Evolutionary conservation across 1,284 basidiomycete species (phyloP).

Genomic region (Leccinum huronense): DNA sequence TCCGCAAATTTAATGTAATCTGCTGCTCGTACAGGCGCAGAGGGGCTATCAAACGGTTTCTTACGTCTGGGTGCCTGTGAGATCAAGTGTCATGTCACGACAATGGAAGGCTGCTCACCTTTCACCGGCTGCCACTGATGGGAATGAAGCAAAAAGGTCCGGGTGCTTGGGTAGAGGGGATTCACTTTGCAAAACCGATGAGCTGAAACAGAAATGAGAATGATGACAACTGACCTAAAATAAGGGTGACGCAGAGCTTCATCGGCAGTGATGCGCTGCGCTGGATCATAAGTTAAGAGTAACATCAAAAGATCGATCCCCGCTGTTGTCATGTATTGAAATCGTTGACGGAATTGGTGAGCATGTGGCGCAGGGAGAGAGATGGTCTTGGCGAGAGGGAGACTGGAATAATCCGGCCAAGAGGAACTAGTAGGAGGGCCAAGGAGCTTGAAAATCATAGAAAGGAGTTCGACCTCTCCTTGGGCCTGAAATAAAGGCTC

Average conservation of each 20-base stretch:
- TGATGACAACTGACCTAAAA: conserved; percentile 65
- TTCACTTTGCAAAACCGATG: conserved; percentile 56
- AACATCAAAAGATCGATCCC: conserved; percentile 85
- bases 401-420: conserved; percentile 82
- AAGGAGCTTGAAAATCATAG: conserved; percentile 90
- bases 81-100: conserved; percentile 5
- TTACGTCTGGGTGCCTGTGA: conserved; percentile 50
- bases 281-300: conserved; percentile 88
- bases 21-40: conserved; percentile 66
- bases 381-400: conserved; percentile 81
- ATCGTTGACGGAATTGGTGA: conserved; percentile 70
- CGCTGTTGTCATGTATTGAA: conserved; percentile 78
- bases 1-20: conserved; percentile 56
- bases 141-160: conserved; percentile 96
- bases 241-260: conserved; percentile 90
- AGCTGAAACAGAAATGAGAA: conserved; percentile 7
- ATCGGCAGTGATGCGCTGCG: conserved; percentile 79
- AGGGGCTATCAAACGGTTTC: conserved; percentile 74
- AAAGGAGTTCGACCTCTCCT: conserved; percentile 89
- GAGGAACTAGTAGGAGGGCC: conserved; percentile 82
- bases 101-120: conserved; percentile 53
- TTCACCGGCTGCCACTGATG: conserved; percentile 95
- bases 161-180: conserved; percentile 95
- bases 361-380: conserved; percentile 77
- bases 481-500: conserved; percentile 97